These are phyloP conservation scores for Sporothrix sp. DNA, from an alignment of 2,329 filamentous ascomycete genomes.

Conservation along the genomic window DNA sequence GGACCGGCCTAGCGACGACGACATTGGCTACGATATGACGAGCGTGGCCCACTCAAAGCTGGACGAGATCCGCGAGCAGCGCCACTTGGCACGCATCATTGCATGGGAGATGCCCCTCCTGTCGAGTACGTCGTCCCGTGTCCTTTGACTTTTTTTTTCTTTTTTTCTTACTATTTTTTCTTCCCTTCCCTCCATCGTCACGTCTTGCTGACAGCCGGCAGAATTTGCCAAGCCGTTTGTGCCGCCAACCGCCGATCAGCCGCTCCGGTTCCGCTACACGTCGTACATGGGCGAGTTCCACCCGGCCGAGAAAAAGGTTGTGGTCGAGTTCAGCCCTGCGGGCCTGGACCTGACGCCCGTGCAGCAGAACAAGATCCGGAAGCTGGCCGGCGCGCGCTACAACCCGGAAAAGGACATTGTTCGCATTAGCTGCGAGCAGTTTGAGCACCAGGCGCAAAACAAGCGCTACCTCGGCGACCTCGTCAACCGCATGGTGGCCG, in stretches of 20 bases:
- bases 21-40: constrained; percentile 75
- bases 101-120: constrained; percentile 96
- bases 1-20: constrained; percentile 49
- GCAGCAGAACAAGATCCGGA: constrained; percentile 73
- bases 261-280: constrained; percentile 91
- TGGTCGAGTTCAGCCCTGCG: constrained; percentile 72
- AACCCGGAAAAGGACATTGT: constrained; percentile 74
- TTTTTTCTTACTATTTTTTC: neutral
- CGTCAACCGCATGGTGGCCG: constrained; percentile 60
- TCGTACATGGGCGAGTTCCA: constrained; percentile 92
- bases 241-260: constrained; percentile 55
- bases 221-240: constrained; percentile 76
- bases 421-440: constrained; percentile 86
- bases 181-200: neutral
- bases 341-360: constrained; percentile 60
- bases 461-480: constrained; percentile 86
- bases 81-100: constrained; percentile 76
- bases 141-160: constrained; percentile 16
- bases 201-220: constrained; percentile 32
- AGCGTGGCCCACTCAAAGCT: constrained; percentile 76
- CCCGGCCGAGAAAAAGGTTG: constrained; percentile 74
- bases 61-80: constrained; percentile 76
- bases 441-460: constrained; percentile 84
- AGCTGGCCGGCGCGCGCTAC: constrained; percentile 76
- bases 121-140: constrained; percentile 58